phyloP scores from a whole-genome alignment of 495 filamentous ascomycete species.

The Extremus antarcticus region DNA sequence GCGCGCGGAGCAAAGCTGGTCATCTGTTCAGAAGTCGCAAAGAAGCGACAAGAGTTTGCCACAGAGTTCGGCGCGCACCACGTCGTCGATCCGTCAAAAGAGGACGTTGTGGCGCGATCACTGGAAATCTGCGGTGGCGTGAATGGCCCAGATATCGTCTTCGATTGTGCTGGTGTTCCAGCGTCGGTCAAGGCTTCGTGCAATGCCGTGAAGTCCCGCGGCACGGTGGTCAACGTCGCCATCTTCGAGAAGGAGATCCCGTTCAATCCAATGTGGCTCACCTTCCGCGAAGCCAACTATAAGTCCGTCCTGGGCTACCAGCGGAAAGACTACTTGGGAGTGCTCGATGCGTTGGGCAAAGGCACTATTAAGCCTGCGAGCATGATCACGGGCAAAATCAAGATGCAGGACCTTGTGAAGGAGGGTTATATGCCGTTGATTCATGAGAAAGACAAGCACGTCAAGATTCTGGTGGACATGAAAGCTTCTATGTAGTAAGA shows the following conservation, averaged over 20 bases:
- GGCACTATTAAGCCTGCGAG: slow-evolving; percentile 24
- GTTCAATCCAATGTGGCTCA: slow-evolving; percentile 29
- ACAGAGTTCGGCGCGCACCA: slow-evolving; percentile 26
- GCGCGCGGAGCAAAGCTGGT: slow-evolving; percentile 21
- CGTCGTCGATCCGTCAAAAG: slow-evolving; percentile 22
- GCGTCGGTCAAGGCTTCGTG: slow-evolving; percentile 20
- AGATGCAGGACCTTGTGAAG: slow-evolving; percentile 27
- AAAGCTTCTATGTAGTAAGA: slow-evolving; percentile 5
- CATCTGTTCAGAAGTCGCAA: slow-evolving; percentile 25
- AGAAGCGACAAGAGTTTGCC: slow-evolving; percentile 24
- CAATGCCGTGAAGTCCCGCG: slow-evolving; percentile 20
- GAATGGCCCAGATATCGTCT: slow-evolving; percentile 24
- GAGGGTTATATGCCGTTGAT: slow-evolving; percentile 27
- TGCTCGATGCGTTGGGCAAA: slow-evolving; percentile 23
- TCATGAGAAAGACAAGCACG: slow-evolving; percentile 31
- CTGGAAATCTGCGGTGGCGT: slow-evolving; percentile 22
- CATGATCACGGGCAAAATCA: slow-evolving; percentile 29
- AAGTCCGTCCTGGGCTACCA: slow-evolving; percentile 27
- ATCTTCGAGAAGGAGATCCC: slow-evolving; percentile 29
- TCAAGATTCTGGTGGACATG: slow-evolving; percentile 31
- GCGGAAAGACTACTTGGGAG: slow-evolving; percentile 28
- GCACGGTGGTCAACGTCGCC: slow-evolving; percentile 28
- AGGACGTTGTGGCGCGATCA: slow-evolving; percentile 17
- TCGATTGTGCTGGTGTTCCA: slow-evolving; percentile 30
- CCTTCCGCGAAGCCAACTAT: slow-evolving; percentile 27